Conservation (phyloP, 2,329 filamentous ascomycete genomes). For the Talaromyces sp. region DNA sequence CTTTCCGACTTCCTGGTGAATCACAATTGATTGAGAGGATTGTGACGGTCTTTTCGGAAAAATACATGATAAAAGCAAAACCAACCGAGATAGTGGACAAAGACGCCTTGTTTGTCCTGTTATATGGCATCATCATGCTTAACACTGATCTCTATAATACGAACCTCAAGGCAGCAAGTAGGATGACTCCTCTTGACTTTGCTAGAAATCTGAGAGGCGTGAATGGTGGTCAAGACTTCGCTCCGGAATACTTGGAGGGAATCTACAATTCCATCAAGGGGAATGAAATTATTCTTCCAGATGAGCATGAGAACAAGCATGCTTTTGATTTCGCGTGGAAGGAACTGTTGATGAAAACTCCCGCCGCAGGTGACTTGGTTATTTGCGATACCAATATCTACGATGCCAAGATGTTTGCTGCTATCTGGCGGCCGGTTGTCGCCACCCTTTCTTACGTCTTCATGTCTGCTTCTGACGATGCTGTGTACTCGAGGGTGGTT, state of each 20-base stretch:
- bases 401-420: conserved; percentile 95
- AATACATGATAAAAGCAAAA: conserved; percentile 67
- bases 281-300: conserved; percentile 92
- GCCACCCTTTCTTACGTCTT: conserved; percentile 97
- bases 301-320: conserved; percentile 94
- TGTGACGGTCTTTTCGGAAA: conserved; percentile 78
- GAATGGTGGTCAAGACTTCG: conserved; percentile 81
- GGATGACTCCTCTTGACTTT: conserved; percentile 83
- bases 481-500: conserved; percentile 89
- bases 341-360: conserved; percentile 81
- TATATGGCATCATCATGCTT: conserved; percentile 94
- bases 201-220: conserved; percentile 83
- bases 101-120: conserved; percentile 83
- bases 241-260: conserved; percentile 71
- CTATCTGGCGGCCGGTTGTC: conserved; percentile 91
- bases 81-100: conserved; percentile 75
- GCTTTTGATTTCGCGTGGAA: conserved; percentile 98
- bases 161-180: conserved; percentile 67
- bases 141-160: conserved; percentile 97
- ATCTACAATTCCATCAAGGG: conserved; percentile 90
- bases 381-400: conserved; percentile 89
- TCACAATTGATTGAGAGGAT: conserved; percentile 90
- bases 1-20: conserved; percentile 91
- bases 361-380: conserved; percentile 66
- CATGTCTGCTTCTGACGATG: conserved; percentile 95